Evolutionary conservation across 495 filamentous ascomycete species (phyloP), one percentile per base, ranked within the genome.

Genomic region (Penicillium silybi): DNA sequence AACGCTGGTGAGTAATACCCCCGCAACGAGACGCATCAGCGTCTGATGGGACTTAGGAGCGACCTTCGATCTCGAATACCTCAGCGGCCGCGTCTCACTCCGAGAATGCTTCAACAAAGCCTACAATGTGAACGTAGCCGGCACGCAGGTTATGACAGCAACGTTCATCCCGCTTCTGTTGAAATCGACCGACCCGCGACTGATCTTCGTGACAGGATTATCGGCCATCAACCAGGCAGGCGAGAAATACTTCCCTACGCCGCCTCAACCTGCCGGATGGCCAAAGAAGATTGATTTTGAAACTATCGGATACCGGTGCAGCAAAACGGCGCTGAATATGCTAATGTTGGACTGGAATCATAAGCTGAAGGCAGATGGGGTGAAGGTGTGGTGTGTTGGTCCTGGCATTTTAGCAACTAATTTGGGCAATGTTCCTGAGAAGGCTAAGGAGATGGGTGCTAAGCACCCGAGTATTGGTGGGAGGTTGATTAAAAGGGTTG

Each of bases 161-260:
- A 70, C 64, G 0, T 73, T 77, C 64, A 64, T 75, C 17, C 78
- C 80, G 0, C 67, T 83, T 0, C 67, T 83, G 0, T 64, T 83
- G 37, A 69, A 70, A 26, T 80, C 76, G 0, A 10, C 44, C 4
- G 59, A 75, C 25, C 76, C 78, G 0, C 70, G 77, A 8, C 63
- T 83, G 11, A 54, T 81, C 29, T 81, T 78, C 49, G 64, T 78
- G n/a, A 46, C 68, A 49, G 64, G 74, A 46, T 47, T 74, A 34
- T 50, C 57, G 54, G 11, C 59, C 19, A 23, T 50, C 10, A 48
- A 62, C 50, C n/a, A 50, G 53, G 35, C 62, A 50, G 50, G 52
- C 54, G 27, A 63, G 47, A 10, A 49, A 46, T 64, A 42, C 22
- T 55, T 69, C 17, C 50, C 55, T 18, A 54, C 40, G 17, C 22